These are phyloP conservation scores for Hymenoscyphus linearis DNA, from an alignment of 2,329 filamentous ascomycete species.

Conservation along the genomic window DNA sequence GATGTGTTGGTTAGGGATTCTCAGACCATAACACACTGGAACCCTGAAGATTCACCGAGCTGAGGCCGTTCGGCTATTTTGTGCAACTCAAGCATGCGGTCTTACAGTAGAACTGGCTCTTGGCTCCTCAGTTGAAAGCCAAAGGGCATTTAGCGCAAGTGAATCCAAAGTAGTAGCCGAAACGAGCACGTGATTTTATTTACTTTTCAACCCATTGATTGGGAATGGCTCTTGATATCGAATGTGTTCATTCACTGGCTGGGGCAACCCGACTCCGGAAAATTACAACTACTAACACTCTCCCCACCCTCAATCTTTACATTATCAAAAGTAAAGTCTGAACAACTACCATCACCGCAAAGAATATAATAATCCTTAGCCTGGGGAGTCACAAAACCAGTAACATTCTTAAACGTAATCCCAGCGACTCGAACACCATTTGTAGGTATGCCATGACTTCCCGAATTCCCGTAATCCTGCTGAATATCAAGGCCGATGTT, in stretches of 20 bases:
- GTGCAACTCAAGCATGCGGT: too few relatives aligned
- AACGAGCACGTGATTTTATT: too few relatives aligned
- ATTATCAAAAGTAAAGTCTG: background rate
- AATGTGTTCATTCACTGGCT: background rate
- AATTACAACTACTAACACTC: conserved; percentile 1
- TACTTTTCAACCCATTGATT: too few relatives aligned
- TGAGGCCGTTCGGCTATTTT: too few relatives aligned
- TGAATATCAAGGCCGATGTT: conserved; percentile 46
- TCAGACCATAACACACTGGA: too few relatives aligned
- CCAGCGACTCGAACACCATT: conserved; percentile 44
- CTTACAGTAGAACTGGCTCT: too few relatives aligned
- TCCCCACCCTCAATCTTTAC: background rate
- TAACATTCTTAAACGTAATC: conserved; percentile 30
- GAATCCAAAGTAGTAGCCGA: too few relatives aligned
- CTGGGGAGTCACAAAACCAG: conserved; percentile 24
- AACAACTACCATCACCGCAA: conserved; percentile 35
- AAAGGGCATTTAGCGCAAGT: too few relatives aligned
- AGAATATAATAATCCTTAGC: conserved; percentile 43
- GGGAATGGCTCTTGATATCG: too few relatives aligned
- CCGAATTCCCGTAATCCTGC: conserved; percentile 50
- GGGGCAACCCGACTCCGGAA: background rate
- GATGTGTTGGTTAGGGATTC: too few relatives aligned
- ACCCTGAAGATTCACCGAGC: too few relatives aligned
- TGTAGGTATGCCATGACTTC: conserved; percentile 39
- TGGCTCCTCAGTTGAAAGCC: too few relatives aligned